phyloP scores from a whole-genome alignment of 257 asterid species.

The Leonotis leonurus region DNA sequence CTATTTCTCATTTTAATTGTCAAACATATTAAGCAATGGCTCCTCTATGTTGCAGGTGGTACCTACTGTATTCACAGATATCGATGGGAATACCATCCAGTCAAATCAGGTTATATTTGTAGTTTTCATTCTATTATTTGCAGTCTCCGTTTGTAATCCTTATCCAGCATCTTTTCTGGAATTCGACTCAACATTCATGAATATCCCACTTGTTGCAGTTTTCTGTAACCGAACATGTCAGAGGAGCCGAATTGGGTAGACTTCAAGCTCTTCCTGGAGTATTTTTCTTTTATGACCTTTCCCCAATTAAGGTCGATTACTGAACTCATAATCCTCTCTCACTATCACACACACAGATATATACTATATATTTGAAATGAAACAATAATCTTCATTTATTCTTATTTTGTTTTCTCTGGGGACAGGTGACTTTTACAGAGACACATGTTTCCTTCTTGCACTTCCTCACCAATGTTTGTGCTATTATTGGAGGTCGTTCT shows the following conservation, averaged over 20 bases:
- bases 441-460: slow-evolving; percentile 76
- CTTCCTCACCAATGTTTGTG: slow-evolving; percentile 89
- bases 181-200: slow-evolving; percentile 19
- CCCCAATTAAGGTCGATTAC: slow-evolving; percentile 80
- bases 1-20: not conserved
- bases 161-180: not conserved
- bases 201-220: slow-evolving; percentile 50
- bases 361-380: too few relatives aligned
- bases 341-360: too few relatives aligned
- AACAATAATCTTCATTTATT: not conserved
- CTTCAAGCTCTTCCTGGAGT: slow-evolving; percentile 84
- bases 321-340: not conserved
- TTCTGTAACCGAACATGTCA: slow-evolving; percentile 89
- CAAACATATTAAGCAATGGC: slow-evolving; percentile 2
- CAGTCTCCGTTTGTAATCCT: not conserved
- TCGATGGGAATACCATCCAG: slow-evolving; percentile 65
- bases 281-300: slow-evolving; percentile 86
- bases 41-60: slow-evolving; percentile 77
- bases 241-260: slow-evolving; percentile 63
- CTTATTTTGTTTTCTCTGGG: slow-evolving; percentile 10
- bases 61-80: slow-evolving; percentile 88
- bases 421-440: slow-evolving; percentile 81
- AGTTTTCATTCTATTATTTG: not conserved
- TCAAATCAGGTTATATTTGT: slow-evolving; percentile 73
- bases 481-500: slow-evolving; percentile 93